Evolutionary conservation across 345 rosid species (phyloP).

Genomic region (Balakata baccata): DNA sequence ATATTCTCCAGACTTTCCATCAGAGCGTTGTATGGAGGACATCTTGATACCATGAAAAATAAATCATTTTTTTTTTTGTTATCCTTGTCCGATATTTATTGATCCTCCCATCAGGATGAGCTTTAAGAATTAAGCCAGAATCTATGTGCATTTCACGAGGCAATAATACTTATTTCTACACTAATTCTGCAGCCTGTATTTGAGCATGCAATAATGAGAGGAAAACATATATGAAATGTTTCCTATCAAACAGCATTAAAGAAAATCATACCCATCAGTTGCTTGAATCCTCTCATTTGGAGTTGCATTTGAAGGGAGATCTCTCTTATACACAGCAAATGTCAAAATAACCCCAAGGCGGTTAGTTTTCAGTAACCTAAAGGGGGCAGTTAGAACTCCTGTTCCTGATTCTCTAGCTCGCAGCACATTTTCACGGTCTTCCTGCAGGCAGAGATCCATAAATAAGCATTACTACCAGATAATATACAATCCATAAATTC

Average conservation of each 20-base stretch:
- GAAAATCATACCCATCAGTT: conserved; percentile 67
- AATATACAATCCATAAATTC: background rate
- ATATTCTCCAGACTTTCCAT: conserved; percentile 6
- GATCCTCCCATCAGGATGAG: background rate
- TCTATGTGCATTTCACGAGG: background rate
- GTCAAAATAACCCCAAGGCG: conserved; percentile 96
- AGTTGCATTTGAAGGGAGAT: conserved; percentile 75
- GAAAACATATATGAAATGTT: background rate
- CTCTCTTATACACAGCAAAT: conserved; percentile 82
- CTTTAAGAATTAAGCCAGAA: background rate
- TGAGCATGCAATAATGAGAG: background rate
- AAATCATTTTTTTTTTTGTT: background rate
- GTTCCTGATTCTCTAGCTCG: conserved; percentile 85
- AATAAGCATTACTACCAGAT: background rate
- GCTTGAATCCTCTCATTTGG: conserved; percentile 79
- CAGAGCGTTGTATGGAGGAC: background rate
- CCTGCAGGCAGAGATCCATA: conserved; percentile 44
- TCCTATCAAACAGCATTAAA: conserved; percentile 1
- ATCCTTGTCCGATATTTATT: too few relatives aligned
- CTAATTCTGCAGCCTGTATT: background rate
- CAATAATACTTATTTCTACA: background rate
- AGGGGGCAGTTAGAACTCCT: conserved; percentile 96
- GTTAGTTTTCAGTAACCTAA: conserved; percentile 75
- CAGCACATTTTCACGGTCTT: conserved; percentile 84
- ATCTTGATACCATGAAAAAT: background rate